Base-by-base conservation (phyloP, 345 rosid genomes). In the Eutrema japonicum region DNA sequence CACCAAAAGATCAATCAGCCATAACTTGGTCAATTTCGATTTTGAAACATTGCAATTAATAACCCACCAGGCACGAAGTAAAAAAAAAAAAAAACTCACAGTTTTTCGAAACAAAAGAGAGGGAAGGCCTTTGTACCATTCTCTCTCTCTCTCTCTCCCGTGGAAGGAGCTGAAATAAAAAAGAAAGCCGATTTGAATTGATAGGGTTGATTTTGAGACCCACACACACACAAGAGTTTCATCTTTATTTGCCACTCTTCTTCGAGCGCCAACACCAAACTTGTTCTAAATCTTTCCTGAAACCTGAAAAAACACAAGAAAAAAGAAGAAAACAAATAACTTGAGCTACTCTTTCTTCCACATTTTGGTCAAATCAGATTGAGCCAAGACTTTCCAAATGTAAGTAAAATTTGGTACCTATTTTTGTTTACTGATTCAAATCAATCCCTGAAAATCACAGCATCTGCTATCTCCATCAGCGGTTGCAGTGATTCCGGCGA, bases 381-480 rank as follows among this genome's bases (percentile, higher is more conserved):
- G 10, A 41, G 8, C 0, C 4, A 6, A 0, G 6, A 2, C 42
- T 18, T 22, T 65, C 8, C 5, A 12, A 11, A 43, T 45, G 49
- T 45, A 45, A 22, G 26, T 22, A 22, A 22, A 45, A 45, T 9
- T 3, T 51, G 36, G 8, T 54, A 75, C 74, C 78, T 75, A 75
- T 51, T 57, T 57, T 32, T 18, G 22, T 22, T 22, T 2, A 67
- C 33, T 40, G 10, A 16, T 50, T 87, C 26, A 22, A 22, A 22
- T 22, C 82, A 85, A 72, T 87, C 89, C 80, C 79, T 76, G 82
- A 87, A 83, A 11, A 89, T 82, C 42, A 86, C 89, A 38, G 79
- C 82, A 36, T 88, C 85, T 1, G 94, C 89, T 1, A 93, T 81
- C 43, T 70, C 83, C 97, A 93, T 87, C 72, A 93, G 77, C 10